Conservation (phyloP, 441 rosid genomes). For the Biscutella auriculata region DNA sequence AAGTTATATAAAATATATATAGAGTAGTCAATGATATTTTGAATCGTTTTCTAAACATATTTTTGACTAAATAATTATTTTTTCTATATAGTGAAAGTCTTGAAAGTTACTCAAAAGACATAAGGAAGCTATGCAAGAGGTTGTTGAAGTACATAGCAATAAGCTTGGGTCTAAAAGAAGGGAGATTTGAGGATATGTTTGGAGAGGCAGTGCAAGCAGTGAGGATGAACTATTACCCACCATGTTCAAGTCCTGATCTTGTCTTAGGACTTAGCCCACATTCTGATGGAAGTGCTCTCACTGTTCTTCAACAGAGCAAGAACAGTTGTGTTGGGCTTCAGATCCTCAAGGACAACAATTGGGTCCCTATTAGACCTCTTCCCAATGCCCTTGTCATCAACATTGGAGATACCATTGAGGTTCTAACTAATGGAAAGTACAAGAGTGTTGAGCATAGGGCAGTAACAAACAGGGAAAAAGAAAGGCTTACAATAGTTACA, state of each 20-base stretch:
- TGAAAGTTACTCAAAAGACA: conserved; percentile 46
- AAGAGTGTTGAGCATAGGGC: conserved; percentile 92
- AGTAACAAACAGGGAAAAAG: conserved; percentile 57
- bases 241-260: conserved; percentile 90
- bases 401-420: conserved; percentile 87
- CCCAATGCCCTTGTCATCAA: conserved; percentile 72
- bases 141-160: conserved; percentile 45
- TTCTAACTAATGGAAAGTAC: conserved; percentile 78
- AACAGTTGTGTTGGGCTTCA: conserved; percentile 69
- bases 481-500: conserved; percentile 75
- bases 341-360: conserved; percentile 56
- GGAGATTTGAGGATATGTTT: conserved; percentile 55
- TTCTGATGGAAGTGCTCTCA: conserved; percentile 93
- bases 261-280: conserved; percentile 91
- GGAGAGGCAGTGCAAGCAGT: conserved; percentile 72
- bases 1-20: no score
- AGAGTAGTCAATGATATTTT: no score
- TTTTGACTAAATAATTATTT: background rate
- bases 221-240: conserved; percentile 92
- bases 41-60: no score
- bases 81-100: conserved; percentile 38
- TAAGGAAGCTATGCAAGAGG: conserved; percentile 51
- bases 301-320: conserved; percentile 75
- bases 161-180: conserved; percentile 46
- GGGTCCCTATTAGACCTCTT: conserved; percentile 59